Conservation (phyloP, 2,329 filamentous ascomycete genomes). For the Colletotrichum liaoningense region DNA sequence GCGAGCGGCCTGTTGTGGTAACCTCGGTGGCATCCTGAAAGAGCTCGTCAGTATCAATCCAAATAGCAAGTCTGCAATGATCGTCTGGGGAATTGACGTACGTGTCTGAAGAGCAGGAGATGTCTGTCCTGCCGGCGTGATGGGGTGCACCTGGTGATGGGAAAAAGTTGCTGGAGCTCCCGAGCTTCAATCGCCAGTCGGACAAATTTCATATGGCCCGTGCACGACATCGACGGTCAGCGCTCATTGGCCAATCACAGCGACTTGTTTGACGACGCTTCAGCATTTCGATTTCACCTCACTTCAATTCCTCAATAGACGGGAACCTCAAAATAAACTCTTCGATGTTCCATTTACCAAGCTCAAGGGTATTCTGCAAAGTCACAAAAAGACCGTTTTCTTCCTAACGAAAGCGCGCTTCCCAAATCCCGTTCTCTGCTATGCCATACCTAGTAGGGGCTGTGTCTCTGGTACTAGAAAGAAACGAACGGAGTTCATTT, state of each 20-base stretch:
- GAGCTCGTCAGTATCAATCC: not conserved
- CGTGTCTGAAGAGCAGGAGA: slow-evolving; percentile 23
- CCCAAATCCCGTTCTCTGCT: not conserved
- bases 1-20: slow-evolving; percentile 34
- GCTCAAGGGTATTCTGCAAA: not conserved
- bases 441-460: no score
- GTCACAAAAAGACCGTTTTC: no score
- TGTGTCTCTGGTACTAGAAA: not conserved
- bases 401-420: not conserved
- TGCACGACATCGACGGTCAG: not conserved
- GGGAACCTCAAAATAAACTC: not conserved
- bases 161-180: slow-evolving; percentile 33
- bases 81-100: not conserved
- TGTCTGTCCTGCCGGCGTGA: slow-evolving; percentile 18
- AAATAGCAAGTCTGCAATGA: no score
- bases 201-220: slow-evolving; percentile 36
- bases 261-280: not conserved
- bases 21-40: slow-evolving; percentile 33
- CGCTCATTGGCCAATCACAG: slow-evolving; percentile 29
- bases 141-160: slow-evolving; percentile 15
- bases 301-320: not conserved
- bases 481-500: not conserved
- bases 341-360: not conserved
- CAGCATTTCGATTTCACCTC: not conserved
- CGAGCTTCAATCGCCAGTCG: slow-evolving; percentile 27